Percentiles rank a stretch among this genome's conserved stretches.
Conservation (phyloP, 495 filamentous ascomycete genomes). For the Cercophora samala region DNA sequence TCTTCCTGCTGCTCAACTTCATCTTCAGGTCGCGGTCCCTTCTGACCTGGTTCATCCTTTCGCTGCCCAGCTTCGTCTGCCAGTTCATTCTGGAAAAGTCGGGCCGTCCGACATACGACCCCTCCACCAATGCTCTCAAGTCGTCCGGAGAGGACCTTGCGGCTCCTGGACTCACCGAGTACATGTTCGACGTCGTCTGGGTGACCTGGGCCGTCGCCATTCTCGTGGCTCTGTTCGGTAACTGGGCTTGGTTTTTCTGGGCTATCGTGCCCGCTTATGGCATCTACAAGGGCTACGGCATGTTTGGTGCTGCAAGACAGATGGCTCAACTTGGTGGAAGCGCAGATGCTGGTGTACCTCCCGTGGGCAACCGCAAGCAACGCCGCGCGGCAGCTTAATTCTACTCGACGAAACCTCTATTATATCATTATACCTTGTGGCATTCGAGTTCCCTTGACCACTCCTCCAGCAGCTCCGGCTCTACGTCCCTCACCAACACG, state of each 20-base stretch:
- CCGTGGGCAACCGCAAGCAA: slow-evolving; percentile 51
- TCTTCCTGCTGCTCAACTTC: slow-evolving; percentile 70
- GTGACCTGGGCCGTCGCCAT: slow-evolving; percentile 75
- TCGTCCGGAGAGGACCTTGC: slow-evolving; percentile 83
- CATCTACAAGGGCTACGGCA: slow-evolving; percentile 62
- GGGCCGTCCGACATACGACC: slow-evolving; percentile 69
- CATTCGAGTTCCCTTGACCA: slow-evolving; percentile 53
- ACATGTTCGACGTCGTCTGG: slow-evolving; percentile 95
- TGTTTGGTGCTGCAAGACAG: slow-evolving; percentile 62
- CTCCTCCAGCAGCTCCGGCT: slow-evolving; percentile 54
- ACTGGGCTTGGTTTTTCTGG: slow-evolving; percentile 76
- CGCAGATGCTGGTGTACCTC: slow-evolving; percentile 31
- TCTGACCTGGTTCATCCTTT: slow-evolving; percentile 66
- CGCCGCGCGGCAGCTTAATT: slow-evolving; percentile 36
- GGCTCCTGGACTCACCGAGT: slow-evolving; percentile 87
- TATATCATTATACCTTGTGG: slow-evolving; percentile 24
- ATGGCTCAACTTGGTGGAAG: slow-evolving; percentile 54
- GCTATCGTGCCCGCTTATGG: slow-evolving; percentile 67
- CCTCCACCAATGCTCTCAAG: slow-evolving; percentile 62
- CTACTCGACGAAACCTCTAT: slow-evolving; percentile 5
- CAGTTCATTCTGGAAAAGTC: slow-evolving; percentile 80
- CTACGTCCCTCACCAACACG: slow-evolving; percentile 61
- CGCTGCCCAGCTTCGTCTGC: slow-evolving; percentile 68
- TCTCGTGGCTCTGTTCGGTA: slow-evolving; percentile 64
- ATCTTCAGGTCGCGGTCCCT: slow-evolving; percentile 67